Evolutionary conservation across 352 stramenopile species (phyloP).

Genomic region (Phytophthora pseudosyringae): DNA sequence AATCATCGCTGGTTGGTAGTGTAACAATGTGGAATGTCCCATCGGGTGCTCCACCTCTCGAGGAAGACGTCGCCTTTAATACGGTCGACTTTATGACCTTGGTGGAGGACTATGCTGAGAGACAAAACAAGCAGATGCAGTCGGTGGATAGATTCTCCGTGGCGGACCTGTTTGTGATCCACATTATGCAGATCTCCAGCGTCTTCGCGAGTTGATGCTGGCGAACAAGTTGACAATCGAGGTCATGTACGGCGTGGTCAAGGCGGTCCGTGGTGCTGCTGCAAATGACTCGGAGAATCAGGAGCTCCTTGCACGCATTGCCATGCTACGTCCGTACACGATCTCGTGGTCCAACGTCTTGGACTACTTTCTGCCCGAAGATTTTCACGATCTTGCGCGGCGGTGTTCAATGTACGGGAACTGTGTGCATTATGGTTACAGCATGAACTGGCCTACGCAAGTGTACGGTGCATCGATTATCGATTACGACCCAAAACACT

Average conservation of each 20-base stretch:
- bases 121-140: too few relatives aligned
- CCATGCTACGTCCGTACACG: slow-evolving; percentile 26
- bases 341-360: slow-evolving; percentile 40
- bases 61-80: too few relatives aligned
- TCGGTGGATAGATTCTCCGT: slow-evolving; percentile 11
- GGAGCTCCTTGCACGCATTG: slow-evolving; percentile 28
- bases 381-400: slow-evolving; percentile 40
- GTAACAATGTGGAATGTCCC: too few relatives aligned
- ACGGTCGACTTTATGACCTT: too few relatives aligned
- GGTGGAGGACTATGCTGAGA: too few relatives aligned
- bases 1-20: too few relatives aligned
- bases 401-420: slow-evolving; percentile 29
- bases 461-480: slow-evolving; percentile 32
- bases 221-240: slow-evolving; percentile 25
- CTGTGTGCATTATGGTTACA: slow-evolving; percentile 39
- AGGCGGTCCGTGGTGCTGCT: slow-evolving; percentile 19
- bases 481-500: slow-evolving; percentile 8
- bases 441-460: slow-evolving; percentile 38
- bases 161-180: slow-evolving; percentile 36
- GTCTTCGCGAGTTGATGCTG: slow-evolving; percentile 23
- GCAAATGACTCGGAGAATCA: slow-evolving; percentile 7
- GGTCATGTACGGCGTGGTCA: slow-evolving; percentile 31
- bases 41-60: too few relatives aligned
- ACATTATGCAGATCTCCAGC: slow-evolving; percentile 25
- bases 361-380: slow-evolving; percentile 33